A percentile compares a stretch with the other conserved stretches of the same genome.
Conservation (phyloP, 2,329 filamentous ascomycete species). For the Aspergillus spinulosporus region DNA sequence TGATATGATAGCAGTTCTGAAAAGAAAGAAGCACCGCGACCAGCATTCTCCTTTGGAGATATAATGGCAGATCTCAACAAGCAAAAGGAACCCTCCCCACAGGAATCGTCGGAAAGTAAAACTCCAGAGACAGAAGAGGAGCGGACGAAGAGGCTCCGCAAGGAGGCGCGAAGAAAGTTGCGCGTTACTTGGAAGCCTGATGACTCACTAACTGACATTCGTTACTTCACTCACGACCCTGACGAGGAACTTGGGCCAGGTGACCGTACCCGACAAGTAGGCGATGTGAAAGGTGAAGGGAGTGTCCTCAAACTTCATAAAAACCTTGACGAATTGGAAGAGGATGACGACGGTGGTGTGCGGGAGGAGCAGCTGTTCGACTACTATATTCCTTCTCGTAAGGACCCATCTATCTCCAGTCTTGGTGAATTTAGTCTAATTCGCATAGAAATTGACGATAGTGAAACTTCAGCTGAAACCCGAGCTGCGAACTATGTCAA, state of each 20-base stretch:
- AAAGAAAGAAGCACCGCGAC: conserved; percentile 42
- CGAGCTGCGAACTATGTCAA: conserved; percentile 43
- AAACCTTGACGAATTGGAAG: conserved; percentile 58
- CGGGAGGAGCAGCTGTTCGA: conserved; percentile 44
- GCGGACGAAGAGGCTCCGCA: conserved; percentile 59
- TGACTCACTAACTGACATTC: conserved; percentile 56
- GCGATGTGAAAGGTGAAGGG: conserved; percentile 60
- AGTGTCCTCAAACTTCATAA: conserved; percentile 53
- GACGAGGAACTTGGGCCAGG: conserved; percentile 63
- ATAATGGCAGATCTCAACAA: conserved; percentile 55
- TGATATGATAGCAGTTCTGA: conserved; percentile 31
- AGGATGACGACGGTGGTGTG: conserved; percentile 57
- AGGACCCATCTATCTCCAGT: conserved; percentile 9
- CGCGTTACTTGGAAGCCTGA: conserved; percentile 63
- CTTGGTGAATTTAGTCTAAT: conserved; percentile 11
- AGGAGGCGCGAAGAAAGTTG: conserved; percentile 61
- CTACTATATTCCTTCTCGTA: conserved; percentile 39
- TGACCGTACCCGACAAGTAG: conserved; percentile 59
- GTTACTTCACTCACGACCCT: conserved; percentile 62
- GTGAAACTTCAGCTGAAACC: conserved; percentile 36
- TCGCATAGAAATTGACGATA: conserved; percentile 42
- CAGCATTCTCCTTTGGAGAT: conserved; percentile 51
- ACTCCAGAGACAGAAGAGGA: conserved; percentile 62
- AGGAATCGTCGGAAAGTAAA: conserved; percentile 53
- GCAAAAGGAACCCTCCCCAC: conserved; percentile 55